phyloP scores from a whole-genome alignment of 73 alveolate genomes.

The Stentor roeselii region DNA sequence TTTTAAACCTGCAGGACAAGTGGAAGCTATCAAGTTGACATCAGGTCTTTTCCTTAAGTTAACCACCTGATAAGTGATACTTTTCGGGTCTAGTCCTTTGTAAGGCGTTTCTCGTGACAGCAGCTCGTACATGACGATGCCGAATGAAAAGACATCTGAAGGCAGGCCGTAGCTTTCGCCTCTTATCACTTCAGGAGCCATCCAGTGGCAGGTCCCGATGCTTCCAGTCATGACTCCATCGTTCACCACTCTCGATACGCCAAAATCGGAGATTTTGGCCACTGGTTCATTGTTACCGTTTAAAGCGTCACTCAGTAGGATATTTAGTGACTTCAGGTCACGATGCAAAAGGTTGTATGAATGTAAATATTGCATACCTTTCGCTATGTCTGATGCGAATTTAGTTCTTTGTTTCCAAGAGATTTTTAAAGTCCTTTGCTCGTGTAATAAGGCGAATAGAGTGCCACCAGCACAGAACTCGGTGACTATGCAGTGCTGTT shows the following conservation, averaged over 20 bases:
- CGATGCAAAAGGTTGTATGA: constrained; percentile 52
- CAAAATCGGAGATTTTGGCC: constrained; percentile 85
- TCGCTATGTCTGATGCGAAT: constrained; percentile 50
- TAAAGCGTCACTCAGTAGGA: constrained; percentile 64
- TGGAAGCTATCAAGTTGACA: constrained; percentile 11
- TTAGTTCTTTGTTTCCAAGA: constrained; percentile 54
- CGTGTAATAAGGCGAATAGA: constrained; percentile 49
- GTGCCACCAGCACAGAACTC: constrained; percentile 69
- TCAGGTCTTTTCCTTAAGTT: constrained; percentile 45
- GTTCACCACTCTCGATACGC: constrained; percentile 65
- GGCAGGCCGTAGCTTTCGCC: constrained; percentile 38
- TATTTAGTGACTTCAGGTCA: constrained; percentile 65
- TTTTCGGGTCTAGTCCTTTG: constrained; percentile 30
- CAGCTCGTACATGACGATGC: constrained; percentile 63
- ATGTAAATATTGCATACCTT: constrained; percentile 66
- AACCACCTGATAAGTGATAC: background rate
- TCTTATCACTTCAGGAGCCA: constrained; percentile 73
- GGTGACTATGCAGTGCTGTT: constrained; percentile 54
- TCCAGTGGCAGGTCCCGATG: constrained; percentile 73
- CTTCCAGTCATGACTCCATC: constrained; percentile 37
- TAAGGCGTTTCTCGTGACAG: constrained; percentile 53
- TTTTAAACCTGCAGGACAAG: constrained; percentile 47
- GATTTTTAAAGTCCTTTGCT: constrained; percentile 41
- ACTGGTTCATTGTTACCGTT: constrained; percentile 53
- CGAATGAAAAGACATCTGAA: constrained; percentile 67